Conservation (phyloP, 139 green algal genomes). For the Haematococcus lacustris region DNA sequence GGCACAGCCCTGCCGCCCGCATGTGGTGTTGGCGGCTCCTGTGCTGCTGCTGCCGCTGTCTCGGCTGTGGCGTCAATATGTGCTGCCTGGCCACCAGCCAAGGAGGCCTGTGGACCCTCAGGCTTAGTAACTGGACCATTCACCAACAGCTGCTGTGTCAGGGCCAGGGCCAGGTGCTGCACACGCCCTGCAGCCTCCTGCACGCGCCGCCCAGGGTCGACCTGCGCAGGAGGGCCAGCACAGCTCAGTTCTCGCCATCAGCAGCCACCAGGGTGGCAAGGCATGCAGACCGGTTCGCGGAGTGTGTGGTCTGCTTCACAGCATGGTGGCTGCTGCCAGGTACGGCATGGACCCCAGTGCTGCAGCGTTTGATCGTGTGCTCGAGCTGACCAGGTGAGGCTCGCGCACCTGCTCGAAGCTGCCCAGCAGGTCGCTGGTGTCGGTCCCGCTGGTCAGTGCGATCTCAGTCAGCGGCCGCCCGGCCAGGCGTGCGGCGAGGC, state of each 20-base stretch:
- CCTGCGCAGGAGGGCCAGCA: too few species aligned
- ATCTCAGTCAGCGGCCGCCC: conserved; percentile 68
- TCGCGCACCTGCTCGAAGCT: conserved; percentile 97
- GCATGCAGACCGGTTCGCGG: too few species aligned
- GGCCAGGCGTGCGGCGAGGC: too few species aligned
- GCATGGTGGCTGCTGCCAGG: too few species aligned
- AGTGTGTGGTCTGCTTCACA: too few species aligned
- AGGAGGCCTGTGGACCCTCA: neutral
- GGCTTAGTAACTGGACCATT: neutral
- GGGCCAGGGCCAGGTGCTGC: conserved; percentile 15
- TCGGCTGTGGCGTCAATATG: neutral
- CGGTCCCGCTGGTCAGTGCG: conserved; percentile 73
- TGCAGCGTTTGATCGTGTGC: too few species aligned
- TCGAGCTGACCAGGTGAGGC: too few species aligned
- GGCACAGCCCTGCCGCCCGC: neutral
- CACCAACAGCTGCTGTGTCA: conserved; percentile 30
- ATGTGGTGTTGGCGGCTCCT: neutral
- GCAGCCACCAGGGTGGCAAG: too few species aligned
- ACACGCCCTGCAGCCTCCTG: conserved; percentile 20
- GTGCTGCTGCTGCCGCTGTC: neutral
- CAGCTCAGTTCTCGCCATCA: too few species aligned
- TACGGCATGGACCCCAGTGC: too few species aligned
- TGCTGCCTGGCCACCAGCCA: neutral
- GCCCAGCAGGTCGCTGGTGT: conserved; percentile 94
- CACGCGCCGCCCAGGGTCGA: conserved; percentile 45